Conservation (phyloP, 208 protist species). For the Trypanosoma rangeli region DNA sequence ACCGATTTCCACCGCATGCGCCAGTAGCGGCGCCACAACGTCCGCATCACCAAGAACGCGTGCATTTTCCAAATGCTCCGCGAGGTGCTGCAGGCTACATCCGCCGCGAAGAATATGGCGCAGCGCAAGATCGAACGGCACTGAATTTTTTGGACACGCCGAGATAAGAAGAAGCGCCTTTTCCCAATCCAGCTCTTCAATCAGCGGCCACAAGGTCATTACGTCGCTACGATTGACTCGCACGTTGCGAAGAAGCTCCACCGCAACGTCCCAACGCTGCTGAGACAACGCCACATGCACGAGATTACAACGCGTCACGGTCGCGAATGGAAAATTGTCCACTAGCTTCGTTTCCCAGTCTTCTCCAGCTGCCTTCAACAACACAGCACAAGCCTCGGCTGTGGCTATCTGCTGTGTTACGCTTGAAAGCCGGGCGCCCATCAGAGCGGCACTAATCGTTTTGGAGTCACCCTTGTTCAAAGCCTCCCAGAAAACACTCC, state of each 20-base stretch:
- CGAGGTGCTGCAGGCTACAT: constrained; percentile 75
- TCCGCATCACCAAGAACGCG: constrained; percentile 83
- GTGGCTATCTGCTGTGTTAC: constrained; percentile 64
- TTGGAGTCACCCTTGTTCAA: constrained; percentile 82
- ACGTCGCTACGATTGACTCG: constrained; percentile 64
- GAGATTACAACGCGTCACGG: constrained; percentile 81
- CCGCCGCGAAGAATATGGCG: constrained; percentile 75
- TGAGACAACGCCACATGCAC: constrained; percentile 63
- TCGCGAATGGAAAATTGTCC: constrained; percentile 76
- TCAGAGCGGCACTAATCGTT: constrained; percentile 71
- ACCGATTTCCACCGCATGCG: constrained; percentile 62
- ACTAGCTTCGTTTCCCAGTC: constrained; percentile 76
- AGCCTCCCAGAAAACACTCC: constrained; percentile 83
- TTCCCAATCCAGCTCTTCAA: constrained; percentile 73
- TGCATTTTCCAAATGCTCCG: constrained; percentile 85
- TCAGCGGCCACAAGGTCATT: constrained; percentile 74
- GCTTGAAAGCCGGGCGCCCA: constrained; percentile 45
- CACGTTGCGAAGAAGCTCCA: constrained; percentile 74
- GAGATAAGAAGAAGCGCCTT: constrained; percentile 82
- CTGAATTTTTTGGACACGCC: constrained; percentile 79
- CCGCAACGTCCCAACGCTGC: constrained; percentile 74
- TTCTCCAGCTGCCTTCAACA: constrained; percentile 65
- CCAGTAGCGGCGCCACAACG: constrained; percentile 79
- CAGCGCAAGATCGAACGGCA: constrained; percentile 71
- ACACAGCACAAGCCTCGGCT: constrained; percentile 85